A percentile compares a stretch with the other conserved stretches of the same genome.
phyloP scores from a whole-genome alignment of 2,329 filamentous ascomycete species.

The Sarocladiaceae sp. region DNA sequence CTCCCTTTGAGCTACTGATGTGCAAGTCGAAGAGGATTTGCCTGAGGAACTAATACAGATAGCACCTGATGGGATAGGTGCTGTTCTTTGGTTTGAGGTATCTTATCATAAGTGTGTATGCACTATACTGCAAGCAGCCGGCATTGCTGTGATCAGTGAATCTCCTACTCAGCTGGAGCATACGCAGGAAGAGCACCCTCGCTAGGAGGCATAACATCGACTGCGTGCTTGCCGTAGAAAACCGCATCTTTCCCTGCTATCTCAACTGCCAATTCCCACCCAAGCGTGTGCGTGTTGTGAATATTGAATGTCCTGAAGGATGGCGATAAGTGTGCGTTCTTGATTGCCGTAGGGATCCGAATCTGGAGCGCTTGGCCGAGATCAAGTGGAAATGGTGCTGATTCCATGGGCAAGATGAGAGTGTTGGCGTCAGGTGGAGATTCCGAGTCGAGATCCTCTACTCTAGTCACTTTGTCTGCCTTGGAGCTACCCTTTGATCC shows the following conservation, averaged over 20 bases:
- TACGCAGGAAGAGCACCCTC: not conserved
- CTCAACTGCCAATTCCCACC: not conserved
- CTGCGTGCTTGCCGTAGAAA: not conserved
- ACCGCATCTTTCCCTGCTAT: not conserved
- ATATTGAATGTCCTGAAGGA: not conserved
- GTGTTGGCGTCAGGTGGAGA: not conserved
- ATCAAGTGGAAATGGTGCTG: not conserved
- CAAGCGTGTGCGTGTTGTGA: not conserved
- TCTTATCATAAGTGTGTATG: too few species aligned
- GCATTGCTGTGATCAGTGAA: too few species aligned
- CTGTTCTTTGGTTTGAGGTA: not conserved
- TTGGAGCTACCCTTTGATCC: too few species aligned
- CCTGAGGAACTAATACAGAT: too few species aligned
- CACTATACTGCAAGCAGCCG: too few species aligned
- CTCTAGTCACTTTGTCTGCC: not conserved
- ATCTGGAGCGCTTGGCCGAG: not conserved
- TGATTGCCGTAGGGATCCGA: not conserved
- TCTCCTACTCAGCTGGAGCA: not conserved
- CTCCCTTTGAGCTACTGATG: too few species aligned
- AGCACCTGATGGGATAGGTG: too few species aligned
- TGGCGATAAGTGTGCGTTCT: not conserved
- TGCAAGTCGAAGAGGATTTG: too few species aligned
- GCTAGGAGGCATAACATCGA: not conserved
- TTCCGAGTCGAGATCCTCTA: not conserved
- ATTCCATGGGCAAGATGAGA: not conserved